Base-by-base conservation (phyloP, 78 protist species). In the Dictyostelium citrinum region DNA sequence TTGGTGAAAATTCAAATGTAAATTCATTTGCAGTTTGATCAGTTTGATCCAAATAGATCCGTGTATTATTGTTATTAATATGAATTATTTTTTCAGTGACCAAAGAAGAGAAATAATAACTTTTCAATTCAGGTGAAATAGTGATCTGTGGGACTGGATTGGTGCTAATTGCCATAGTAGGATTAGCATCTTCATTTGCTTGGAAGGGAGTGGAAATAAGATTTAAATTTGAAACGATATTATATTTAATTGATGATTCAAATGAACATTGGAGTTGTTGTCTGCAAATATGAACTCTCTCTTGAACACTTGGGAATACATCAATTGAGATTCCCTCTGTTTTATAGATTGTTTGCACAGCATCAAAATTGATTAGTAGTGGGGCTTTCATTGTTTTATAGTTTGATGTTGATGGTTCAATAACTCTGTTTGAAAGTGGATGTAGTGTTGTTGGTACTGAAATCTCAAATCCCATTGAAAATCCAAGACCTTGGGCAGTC, bases 401-500 rank as follows among this genome's bases (percentile, higher is more conserved):
- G 0, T 55, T 0, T 55, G 27, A 11, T 16, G 0, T 1, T 12
- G 3, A 0, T 6, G 64, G 27, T 20, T 55, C 64, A 55, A 55
- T 55, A 5, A 55, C 11, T 55, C 64, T 55, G 16, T 55, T 55
- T 1, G 22, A 6, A 12, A 16, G 2, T 16, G 64, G 27, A 5
- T 55, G 24, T 55, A 0, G 5, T 55, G 64, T 14, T 12, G 1
- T 17, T 55, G 64, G 27, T 14, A 20, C 24, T 55, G 7, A 20
- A 55, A 55, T 55, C 20, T 55, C 64, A 4, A 55, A 55, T 55
- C 64, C 64, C 27, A 55, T 20, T 4, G 64, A 9, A 14, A 0
- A 0, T 1, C 1, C 8, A 4, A 55, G n/a, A 20, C 7, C 7
- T 5, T 3, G 2, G 0, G 11, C 27, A 3, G 9, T 0, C 1